Base-by-base conservation (phyloP, 345 rosid genomes). In the Euphorbia lathyris region DNA sequence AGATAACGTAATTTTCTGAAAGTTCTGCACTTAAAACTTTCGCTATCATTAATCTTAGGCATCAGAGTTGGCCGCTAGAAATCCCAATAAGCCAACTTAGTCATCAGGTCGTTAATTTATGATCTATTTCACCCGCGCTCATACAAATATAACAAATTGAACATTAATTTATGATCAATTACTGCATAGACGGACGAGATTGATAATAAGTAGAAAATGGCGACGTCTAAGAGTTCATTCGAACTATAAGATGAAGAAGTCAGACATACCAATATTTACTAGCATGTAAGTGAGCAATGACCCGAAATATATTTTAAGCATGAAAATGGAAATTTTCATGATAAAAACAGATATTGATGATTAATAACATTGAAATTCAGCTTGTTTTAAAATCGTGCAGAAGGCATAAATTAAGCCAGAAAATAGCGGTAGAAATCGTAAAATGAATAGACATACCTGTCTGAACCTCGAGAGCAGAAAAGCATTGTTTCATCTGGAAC, bases 401-500 rank as follows among this genome's bases (percentile, higher is more conserved):
- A 5, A 26, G 7, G 20, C 52, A 29, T 19, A 47, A 47, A 47
- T 1, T 16, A 47, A 47, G 52, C 52, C 48, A 19, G 16, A 3
- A 5, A 27, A 32, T 1, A 10, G 57, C 22, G 1, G 17, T 69
- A 7, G 23, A 64, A 7, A 53, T 68, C 61, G 65, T 5, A 29
- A 34, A 65, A 25, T 58, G 29, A 3, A 52, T 11, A 10, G 63
- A 9, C 87, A 72, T 73, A 95, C 99, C 97, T 95, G 86, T 95
- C 97, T 66, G 99, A 86, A 80, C 96, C 97, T 79, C 97, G 97
- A 63, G 85, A 84, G 74, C 99, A 95, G 11, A 85, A 47, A 22
- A 92, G 87, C 36, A 83, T 88, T 55, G 99, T 92, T 77, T 95
- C 97, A 77, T 95, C 97, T 38, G 96, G 97, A 73, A 78, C 73